phyloP scores from a whole-genome alignment of 148 eudicot genomes.

The Vaccinium darrowii region DNA sequence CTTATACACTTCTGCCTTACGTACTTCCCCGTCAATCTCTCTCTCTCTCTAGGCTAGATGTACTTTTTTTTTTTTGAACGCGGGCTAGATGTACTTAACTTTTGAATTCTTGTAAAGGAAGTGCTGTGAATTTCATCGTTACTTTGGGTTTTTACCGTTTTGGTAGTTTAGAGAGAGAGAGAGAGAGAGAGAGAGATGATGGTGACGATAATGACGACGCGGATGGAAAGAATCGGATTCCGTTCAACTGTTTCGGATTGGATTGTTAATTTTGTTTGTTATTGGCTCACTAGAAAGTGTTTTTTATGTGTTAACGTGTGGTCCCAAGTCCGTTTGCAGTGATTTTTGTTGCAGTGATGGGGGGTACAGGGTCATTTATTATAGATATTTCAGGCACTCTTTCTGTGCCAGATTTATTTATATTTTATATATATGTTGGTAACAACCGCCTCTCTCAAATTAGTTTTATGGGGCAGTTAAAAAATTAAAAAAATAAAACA shows the following conservation, averaged over 20 bases:
- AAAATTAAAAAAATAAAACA: too few relatives aligned
- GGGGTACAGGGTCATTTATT: neutral
- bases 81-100: too few relatives aligned
- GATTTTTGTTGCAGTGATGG: too few relatives aligned
- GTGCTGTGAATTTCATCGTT: neutral
- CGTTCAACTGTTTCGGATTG: conserved; percentile 45
- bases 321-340: conserved; percentile 29
- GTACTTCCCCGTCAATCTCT: conserved; percentile 18
- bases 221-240: conserved; percentile 27
- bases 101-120: neutral
- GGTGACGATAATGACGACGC: conserved; percentile 13
- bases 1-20: conserved; percentile 23
- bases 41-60: neutral
- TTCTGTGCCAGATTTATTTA: too few relatives aligned
- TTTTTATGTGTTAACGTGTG: conserved; percentile 23
- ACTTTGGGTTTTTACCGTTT: neutral
- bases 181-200: conserved; percentile 5
- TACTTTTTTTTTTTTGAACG: neutral
- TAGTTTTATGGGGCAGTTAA: too few relatives aligned
- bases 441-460: too few relatives aligned
- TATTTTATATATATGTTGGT: too few relatives aligned
- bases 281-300: neutral
- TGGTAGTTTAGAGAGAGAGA: conserved; percentile 6
- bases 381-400: too few relatives aligned
- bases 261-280: neutral